Conservation (phyloP, 2,329 filamentous ascomycete genomes). For the Cordyceps cateniannulata region DNA sequence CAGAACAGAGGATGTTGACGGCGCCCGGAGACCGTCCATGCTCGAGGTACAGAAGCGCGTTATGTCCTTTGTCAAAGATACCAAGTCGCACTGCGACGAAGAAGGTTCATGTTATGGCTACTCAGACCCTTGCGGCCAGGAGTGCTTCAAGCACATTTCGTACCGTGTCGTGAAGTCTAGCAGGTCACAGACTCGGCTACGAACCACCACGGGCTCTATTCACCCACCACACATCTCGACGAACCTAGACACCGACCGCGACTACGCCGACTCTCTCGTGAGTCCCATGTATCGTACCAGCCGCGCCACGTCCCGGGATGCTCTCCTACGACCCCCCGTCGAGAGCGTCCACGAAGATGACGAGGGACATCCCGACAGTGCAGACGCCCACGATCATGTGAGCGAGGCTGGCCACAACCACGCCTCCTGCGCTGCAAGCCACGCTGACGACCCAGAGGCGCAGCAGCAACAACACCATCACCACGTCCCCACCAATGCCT, state of each 20-base stretch:
- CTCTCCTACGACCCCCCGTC: slow-evolving; percentile 19
- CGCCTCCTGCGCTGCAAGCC: slow-evolving; percentile 21
- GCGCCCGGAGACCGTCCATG: slow-evolving; percentile 46
- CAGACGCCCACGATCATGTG: slow-evolving; percentile 35
- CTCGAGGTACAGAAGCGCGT: slow-evolving; percentile 48
- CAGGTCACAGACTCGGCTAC: slow-evolving; percentile 31
- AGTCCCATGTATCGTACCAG: slow-evolving; percentile 31
- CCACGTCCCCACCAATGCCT: slow-evolving; percentile 90
- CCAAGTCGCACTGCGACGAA: slow-evolving; percentile 56
- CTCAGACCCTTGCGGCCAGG: slow-evolving; percentile 58
- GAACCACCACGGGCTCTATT: slow-evolving; percentile 35
- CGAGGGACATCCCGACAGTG: slow-evolving; percentile 22
- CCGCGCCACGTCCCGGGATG: slow-evolving; percentile 34
- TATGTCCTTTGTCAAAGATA: slow-evolving; percentile 60
- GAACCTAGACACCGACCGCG: slow-evolving; percentile 23
- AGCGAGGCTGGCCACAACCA: slow-evolving; percentile 9
- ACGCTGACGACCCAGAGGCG: slow-evolving; percentile 39
- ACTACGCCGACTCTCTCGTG: slow-evolving; percentile 21
- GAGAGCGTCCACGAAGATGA: slow-evolving; percentile 11
- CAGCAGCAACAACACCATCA: slow-evolving; percentile 64
- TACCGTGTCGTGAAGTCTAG: slow-evolving; percentile 27
- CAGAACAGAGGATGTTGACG: slow-evolving; percentile 22
- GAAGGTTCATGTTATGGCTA: slow-evolving; percentile 57
- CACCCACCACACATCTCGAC: slow-evolving; percentile 20
- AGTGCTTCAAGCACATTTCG: slow-evolving; percentile 55